phyloP scores from a whole-genome alignment of 805 yeast genomes.

The Hanseniaspora nectarophila region DNA sequence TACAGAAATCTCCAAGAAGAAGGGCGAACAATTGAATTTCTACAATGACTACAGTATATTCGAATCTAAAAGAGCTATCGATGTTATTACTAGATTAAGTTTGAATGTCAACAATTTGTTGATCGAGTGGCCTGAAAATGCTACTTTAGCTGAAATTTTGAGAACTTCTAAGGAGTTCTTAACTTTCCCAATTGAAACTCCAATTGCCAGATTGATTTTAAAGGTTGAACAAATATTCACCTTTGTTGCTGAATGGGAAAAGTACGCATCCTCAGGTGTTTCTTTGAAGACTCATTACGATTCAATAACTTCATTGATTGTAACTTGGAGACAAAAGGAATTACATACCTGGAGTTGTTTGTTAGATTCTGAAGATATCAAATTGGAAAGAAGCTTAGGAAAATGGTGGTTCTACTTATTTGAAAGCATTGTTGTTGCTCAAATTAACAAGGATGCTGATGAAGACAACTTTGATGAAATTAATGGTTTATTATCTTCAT shows the following conservation, averaged over 20 bases:
- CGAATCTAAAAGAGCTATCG: constrained; percentile 53
- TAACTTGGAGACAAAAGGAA: constrained; percentile 84
- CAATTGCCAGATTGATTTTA: constrained; percentile 64
- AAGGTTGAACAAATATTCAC: constrained; percentile 81
- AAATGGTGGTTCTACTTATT: constrained; percentile 88
- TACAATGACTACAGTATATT: constrained; percentile 49
- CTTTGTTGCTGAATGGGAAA: constrained; percentile 82
- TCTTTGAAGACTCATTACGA: constrained; percentile 47
- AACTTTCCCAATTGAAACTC: constrained; percentile 48
- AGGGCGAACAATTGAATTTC: constrained; percentile 34
- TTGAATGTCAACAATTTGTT: constrained; percentile 38
- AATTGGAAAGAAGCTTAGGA: constrained; percentile 41
- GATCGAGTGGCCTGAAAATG: constrained; percentile 88
- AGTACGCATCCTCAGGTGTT: constrained; percentile 70
- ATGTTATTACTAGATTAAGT: constrained; percentile 35
- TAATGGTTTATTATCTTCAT: constrained; percentile 37
- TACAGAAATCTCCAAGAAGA: constrained; percentile 16
- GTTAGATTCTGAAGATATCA: constrained; percentile 50
- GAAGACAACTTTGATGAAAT: constrained; percentile 5
- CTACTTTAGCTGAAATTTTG: constrained; percentile 59
- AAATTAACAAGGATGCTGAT: constrained; percentile 26
- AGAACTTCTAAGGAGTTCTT: constrained; percentile 57
- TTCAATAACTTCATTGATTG: constrained; percentile 53
- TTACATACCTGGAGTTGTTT: constrained; percentile 73
- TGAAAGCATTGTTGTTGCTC: constrained; percentile 56